Percentiles rank a stretch among this genome's conserved stretches.
Evolutionary conservation across 164 flowering plant species (phyloP).

Genomic region (Vitis cinerea): DNA sequence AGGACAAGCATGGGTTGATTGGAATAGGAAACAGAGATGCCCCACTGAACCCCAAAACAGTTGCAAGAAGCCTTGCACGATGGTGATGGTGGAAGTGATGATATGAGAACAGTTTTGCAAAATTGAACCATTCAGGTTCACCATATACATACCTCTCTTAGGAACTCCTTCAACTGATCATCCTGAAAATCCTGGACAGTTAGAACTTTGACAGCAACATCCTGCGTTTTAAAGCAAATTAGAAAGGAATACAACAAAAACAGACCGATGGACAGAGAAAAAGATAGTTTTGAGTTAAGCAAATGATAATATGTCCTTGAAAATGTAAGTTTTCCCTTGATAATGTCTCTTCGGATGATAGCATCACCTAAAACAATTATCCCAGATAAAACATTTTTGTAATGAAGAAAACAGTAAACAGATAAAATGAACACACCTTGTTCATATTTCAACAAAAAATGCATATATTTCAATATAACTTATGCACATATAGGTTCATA

Average conservation of each 20-base stretch:
- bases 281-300: too few relatives aligned
- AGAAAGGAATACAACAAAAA: not conserved
- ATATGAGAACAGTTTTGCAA: not conserved
- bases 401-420: too few relatives aligned
- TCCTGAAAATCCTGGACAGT: slow-evolving; percentile 81
- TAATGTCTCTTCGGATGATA: too few relatives aligned
- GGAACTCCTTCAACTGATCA: slow-evolving; percentile 82
- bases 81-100: not conserved
- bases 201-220: slow-evolving; percentile 96
- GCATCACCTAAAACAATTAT: too few relatives aligned
- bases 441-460: too few relatives aligned
- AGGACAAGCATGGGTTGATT: not conserved
- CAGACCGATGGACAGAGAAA: too few relatives aligned
- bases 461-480: too few relatives aligned
- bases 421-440: too few relatives aligned
- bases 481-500: too few relatives aligned
- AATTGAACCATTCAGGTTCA: not conserved
- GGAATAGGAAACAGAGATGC: not conserved
- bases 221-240: slow-evolving; percentile 47
- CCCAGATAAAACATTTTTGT: too few relatives aligned
- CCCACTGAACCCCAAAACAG: not conserved
- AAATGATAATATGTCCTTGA: too few relatives aligned
- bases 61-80: not conserved
- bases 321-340: too few relatives aligned
- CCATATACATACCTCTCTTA: slow-evolving; percentile 68